These are phyloP conservation scores for Carex myosuroides DNA, from an alignment of 176 grass and related monocot genomes.

Conservation along the genomic window DNA sequence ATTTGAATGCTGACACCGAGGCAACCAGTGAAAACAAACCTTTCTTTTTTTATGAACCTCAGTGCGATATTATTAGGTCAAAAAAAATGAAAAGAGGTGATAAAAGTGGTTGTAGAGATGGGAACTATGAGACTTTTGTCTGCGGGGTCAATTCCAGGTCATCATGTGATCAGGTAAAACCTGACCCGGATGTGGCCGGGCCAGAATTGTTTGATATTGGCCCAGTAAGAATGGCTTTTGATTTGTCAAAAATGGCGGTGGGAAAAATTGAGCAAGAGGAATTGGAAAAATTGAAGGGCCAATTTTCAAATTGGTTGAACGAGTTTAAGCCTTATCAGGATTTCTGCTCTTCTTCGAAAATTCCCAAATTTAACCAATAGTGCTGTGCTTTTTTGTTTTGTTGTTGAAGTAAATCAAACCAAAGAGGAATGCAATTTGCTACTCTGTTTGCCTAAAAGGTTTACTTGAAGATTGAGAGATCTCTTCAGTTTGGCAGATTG, in stretches of 20 bases:
- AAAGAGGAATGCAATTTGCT: neutral
- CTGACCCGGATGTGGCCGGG: constrained; percentile 24
- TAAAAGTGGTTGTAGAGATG: constrained; percentile 41
- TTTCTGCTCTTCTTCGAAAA: constrained; percentile 52
- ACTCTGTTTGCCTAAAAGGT: neutral
- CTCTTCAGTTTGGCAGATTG: neutral
- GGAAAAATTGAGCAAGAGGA: constrained; percentile 36
- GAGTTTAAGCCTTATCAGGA: constrained; percentile 69
- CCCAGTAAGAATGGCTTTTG: constrained; percentile 61
- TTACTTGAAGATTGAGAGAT: neutral
- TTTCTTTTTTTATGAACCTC: constrained; percentile 70
- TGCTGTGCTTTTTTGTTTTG: too few relatives aligned
- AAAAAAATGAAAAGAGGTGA: constrained; percentile 14
- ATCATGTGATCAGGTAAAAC: constrained; percentile 27
- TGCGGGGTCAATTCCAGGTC: constrained; percentile 35
- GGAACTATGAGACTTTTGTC: constrained; percentile 57
- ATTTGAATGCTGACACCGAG: constrained; percentile 45
- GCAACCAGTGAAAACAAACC: constrained; percentile 38
- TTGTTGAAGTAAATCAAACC: neutral
- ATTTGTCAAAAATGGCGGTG: constrained; percentile 30
- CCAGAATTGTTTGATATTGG: constrained; percentile 50
- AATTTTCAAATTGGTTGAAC: constrained; percentile 63
- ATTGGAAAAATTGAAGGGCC: constrained; percentile 52
- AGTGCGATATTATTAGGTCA: constrained; percentile 24
- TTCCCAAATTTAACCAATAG: constrained; percentile 36